Evolutionary conservation across 2,329 filamentous ascomycete genomes (phyloP).

Genomic region (Aureobasidium sp.): DNA sequence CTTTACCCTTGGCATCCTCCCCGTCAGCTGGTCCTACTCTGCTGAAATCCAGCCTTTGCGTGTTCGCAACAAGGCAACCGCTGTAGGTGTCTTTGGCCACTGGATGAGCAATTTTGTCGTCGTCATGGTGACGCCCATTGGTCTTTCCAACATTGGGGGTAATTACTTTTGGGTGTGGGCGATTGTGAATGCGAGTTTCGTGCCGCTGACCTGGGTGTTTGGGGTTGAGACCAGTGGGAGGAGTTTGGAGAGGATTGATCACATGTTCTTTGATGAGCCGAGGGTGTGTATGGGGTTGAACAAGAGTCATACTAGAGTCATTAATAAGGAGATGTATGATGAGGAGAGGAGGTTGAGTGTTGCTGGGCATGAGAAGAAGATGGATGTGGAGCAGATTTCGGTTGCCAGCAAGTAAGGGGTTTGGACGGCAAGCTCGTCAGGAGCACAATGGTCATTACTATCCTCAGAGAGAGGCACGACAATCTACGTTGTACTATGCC

Average conservation of each 20-base stretch:
- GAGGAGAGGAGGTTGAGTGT: slow-evolving; percentile 22
- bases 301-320: slow-evolving; percentile 23
- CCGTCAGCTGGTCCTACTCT: slow-evolving; percentile 35
- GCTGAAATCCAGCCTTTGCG: slow-evolving; percentile 44
- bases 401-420: background rate
- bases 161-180: slow-evolving; percentile 19
- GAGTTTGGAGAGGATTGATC: slow-evolving; percentile 18
- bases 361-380: slow-evolving; percentile 3
- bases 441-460: too few relatives aligned
- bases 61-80: slow-evolving; percentile 44
- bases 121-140: slow-evolving; percentile 20
- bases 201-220: slow-evolving; percentile 18
- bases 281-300: slow-evolving; percentile 29
- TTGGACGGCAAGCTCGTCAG: too few relatives aligned
- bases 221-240: slow-evolving; percentile 33
- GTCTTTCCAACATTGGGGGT: slow-evolving; percentile 15
- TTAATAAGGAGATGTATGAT: slow-evolving; percentile 21
- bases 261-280: slow-evolving; percentile 27
- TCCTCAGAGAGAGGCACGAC: too few relatives aligned
- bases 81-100: slow-evolving; percentile 37
- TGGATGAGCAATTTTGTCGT: slow-evolving; percentile 28
- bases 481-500: too few relatives aligned
- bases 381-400: background rate
- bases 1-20: slow-evolving; percentile 45
- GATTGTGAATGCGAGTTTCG: slow-evolving; percentile 38